Evolutionary conservation across 2,329 filamentous ascomycete species (phyloP).

Genomic region (Podosphaera xanthii): DNA sequence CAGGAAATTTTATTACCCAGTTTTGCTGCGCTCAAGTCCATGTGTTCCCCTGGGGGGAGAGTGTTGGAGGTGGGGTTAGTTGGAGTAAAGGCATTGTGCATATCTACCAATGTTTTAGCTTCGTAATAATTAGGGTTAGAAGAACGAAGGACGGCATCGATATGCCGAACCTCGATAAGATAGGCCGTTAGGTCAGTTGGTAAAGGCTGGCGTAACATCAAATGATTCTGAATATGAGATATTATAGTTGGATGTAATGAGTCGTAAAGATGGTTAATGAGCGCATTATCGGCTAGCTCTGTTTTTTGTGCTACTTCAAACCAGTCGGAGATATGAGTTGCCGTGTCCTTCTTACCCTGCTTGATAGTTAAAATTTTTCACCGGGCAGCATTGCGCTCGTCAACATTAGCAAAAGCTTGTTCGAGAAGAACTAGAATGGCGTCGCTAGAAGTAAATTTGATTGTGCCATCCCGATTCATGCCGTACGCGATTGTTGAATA

Average conservation of each 20-base stretch:
- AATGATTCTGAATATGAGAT: not conserved
- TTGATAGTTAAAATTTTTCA: not conserved
- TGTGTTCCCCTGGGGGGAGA: not conserved
- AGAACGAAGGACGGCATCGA: not conserved
- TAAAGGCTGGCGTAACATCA: not conserved
- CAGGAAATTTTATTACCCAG: not conserved
- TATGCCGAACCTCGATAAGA: not conserved
- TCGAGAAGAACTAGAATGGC: not conserved
- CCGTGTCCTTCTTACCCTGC: not conserved
- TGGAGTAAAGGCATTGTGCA: not conserved
- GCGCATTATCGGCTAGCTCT: not conserved
- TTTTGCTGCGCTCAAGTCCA: not conserved
- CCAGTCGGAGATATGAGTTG: not conserved
- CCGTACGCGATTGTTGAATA: not conserved
- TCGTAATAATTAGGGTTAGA: not conserved
- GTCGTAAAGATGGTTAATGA: not conserved
- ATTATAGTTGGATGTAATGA: not conserved
- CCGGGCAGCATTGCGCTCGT: not conserved
- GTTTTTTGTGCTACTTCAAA: not conserved
- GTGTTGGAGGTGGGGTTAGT: not conserved
- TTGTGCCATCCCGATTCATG: not conserved
- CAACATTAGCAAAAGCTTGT: not conserved
- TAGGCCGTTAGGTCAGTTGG: not conserved
- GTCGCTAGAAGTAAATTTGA: not conserved
- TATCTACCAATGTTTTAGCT: not conserved